Percentiles rank a stretch among this genome's conserved stretches.
These are phyloP conservation scores for Alternaria rosae DNA, from an alignment of 2,329 filamentous ascomycete genomes.

Conservation along the genomic window DNA sequence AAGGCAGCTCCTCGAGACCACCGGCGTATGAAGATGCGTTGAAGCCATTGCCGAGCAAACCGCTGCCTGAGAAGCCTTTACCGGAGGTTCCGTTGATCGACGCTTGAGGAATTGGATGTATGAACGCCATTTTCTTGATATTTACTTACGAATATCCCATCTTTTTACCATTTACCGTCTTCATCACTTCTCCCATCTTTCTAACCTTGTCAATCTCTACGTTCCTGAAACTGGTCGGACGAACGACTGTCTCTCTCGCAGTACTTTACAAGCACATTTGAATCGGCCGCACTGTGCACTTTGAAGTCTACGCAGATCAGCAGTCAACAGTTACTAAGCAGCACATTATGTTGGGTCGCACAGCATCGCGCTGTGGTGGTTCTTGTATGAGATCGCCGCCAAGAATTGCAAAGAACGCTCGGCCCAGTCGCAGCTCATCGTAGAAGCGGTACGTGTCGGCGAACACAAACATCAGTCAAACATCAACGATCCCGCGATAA, in stretches of 20 bases:
- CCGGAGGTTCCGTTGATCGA: conserved; percentile 46
- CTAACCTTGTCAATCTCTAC: neutral
- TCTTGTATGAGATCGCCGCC: neutral
- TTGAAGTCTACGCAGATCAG: neutral
- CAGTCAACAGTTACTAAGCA: neutral
- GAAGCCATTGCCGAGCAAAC: conserved; percentile 41
- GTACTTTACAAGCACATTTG: neutral
- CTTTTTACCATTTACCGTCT: neutral
- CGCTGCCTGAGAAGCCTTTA: conserved; percentile 46
- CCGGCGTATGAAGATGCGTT: conserved; percentile 13
- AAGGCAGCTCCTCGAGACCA: conserved; percentile 14
- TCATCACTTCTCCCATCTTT: neutral
- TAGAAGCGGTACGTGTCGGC: neutral
- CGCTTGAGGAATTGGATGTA: conserved; percentile 16
- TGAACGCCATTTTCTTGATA: neutral
- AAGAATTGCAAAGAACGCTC: neutral
- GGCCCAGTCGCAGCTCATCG: neutral
- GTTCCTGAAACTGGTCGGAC: neutral
- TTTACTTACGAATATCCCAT: neutral
- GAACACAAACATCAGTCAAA: neutral
- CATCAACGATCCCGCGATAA: neutral
- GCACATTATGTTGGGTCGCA: neutral
- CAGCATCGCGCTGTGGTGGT: neutral
- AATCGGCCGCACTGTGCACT: neutral
- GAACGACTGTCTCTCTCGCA: neutral